These are phyloP conservation scores for Brasilioporus rufonigricans DNA, from an alignment of 768 basidiomycete genomes.

Conservation along the genomic window DNA sequence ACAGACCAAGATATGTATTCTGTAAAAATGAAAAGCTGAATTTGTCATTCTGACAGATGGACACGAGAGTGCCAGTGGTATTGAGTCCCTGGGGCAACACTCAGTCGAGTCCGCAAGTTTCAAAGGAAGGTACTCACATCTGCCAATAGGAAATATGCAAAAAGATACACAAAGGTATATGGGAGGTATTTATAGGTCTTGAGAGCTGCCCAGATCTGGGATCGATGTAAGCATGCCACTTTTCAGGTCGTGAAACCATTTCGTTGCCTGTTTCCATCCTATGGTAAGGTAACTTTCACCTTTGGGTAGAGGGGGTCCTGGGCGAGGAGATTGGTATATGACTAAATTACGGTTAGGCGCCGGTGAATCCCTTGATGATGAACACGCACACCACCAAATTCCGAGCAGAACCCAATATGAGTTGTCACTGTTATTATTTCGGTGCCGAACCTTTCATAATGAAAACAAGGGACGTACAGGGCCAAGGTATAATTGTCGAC, in stretches of 20 bases:
- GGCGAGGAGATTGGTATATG: slow-evolving; percentile 81
- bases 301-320: slow-evolving; percentile 75
- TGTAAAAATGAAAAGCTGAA: slow-evolving; percentile 80
- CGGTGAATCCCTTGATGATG: neutral
- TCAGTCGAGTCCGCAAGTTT: neutral
- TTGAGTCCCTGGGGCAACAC: slow-evolving; percentile 58
- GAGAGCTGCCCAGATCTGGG: slow-evolving; percentile 70
- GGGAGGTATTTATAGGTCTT: slow-evolving; percentile 78
- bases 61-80: slow-evolving; percentile 72
- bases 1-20: slow-evolving; percentile 74
- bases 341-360: slow-evolving; percentile 40
- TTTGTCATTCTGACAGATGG: slow-evolving; percentile 78
- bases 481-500: slow-evolving; percentile 76
- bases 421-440: slow-evolving; percentile 48
- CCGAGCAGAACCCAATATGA: slow-evolving; percentile 76
- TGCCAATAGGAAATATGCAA: slow-evolving; percentile 75
- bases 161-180: slow-evolving; percentile 78
- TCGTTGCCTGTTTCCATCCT: slow-evolving; percentile 76
- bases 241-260: neutral
- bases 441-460: neutral
- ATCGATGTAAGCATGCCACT: neutral
- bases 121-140: slow-evolving; percentile 46
- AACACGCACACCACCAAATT: slow-evolving; percentile 81
- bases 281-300: slow-evolving; percentile 76
- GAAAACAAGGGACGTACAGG: slow-evolving; percentile 45